Evolutionary conservation across 768 basidiomycete species (phyloP), one percentile per base, ranked within the genome.

Genomic region (Pulveroboletus frians): DNA sequence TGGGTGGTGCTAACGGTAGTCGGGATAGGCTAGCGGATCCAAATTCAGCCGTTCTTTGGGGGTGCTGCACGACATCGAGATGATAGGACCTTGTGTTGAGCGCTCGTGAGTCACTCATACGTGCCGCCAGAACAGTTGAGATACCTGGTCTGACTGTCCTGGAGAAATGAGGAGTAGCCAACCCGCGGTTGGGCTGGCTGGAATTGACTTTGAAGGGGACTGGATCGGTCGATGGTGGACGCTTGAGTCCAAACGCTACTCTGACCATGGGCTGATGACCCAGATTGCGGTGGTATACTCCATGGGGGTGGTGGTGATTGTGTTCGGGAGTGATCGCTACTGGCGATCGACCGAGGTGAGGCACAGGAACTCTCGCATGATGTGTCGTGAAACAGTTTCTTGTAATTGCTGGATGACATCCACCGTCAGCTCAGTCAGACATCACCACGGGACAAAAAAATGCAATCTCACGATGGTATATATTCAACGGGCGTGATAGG

Each of bases 21-120:
- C 89, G 84, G 51, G 88, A 90, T 45, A 92, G 73, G 48, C 76
- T 81, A 18, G 79, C 78, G 43, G 77, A 71, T 40, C 87, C 85
- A 67, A 91, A 92, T 64, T 89, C 89, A 35, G 92, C 90, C 23
- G 88, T 84, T 52, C 78, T 77, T 54, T 79, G 76, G 9, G 92
- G 92, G 51, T 93, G 85, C 59, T 96, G 92, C 23, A 92, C 77
- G 51, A 94, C 81, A 62, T 88, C 83, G 15, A 96, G 82, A 41
- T 85, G 79, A 65, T 93, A 95, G 1, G 80, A 72, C 68, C 83
- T 83, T 58, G 54, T 49, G 43, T 58, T 39, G 54, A 49, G 31
- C 23, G 43, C 20, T 39, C 46, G 50, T 67, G 43, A 64, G 59
- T 46, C 39, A 52, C 54, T 40, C 42, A 39, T 35, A 47, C 55